These are phyloP conservation scores for Zymoseptoria brevis DNA, from an alignment of 2,329 filamentous ascomycete genomes.

Conservation along the genomic window DNA sequence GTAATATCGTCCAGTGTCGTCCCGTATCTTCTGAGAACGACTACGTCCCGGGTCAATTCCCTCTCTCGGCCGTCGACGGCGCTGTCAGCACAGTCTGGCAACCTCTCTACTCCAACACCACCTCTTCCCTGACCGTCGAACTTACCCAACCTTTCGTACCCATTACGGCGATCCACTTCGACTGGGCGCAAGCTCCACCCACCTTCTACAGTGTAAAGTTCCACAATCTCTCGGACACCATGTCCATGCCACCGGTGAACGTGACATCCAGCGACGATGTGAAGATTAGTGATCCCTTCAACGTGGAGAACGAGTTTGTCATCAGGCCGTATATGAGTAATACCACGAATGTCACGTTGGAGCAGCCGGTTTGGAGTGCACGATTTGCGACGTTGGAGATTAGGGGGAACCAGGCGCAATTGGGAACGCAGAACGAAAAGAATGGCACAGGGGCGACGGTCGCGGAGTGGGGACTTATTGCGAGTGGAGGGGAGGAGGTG, in stretches of 20 bases:
- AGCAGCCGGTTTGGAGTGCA: slow-evolving; percentile 35
- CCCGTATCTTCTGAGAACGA: slow-evolving; percentile 37
- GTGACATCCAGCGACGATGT: slow-evolving; percentile 24
- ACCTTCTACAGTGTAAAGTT: slow-evolving; percentile 47
- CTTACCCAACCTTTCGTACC: slow-evolving; percentile 35
- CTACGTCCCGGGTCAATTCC: slow-evolving; percentile 59
- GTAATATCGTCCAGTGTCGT: slow-evolving; percentile 59
- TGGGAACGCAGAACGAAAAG: slow-evolving; percentile 19
- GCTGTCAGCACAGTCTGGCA: slow-evolving; percentile 61
- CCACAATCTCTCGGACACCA: slow-evolving; percentile 40
- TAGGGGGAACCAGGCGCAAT: slow-evolving; percentile 37
- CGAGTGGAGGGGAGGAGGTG: slow-evolving; percentile 7
- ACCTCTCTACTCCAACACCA: slow-evolving; percentile 43
- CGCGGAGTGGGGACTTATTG: slow-evolving; percentile 38
- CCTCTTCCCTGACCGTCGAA: slow-evolving; percentile 50
- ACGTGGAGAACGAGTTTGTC: slow-evolving; percentile 27
- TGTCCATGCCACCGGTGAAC: slow-evolving; percentile 20
- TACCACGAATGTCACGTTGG: slow-evolving; percentile 38
- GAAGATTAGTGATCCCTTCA: slow-evolving; percentile 36
- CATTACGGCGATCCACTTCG: slow-evolving; percentile 47
- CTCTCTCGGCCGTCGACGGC: slow-evolving; percentile 58
- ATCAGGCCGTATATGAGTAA: slow-evolving; percentile 38
- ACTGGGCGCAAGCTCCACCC: slow-evolving; percentile 53
- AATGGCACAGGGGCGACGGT: slow-evolving; percentile 43
- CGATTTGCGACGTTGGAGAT: slow-evolving; percentile 42